phyloP scores from a whole-genome alignment of 371 early-diverging fungal genomes.

The Astathelohania contejeani region DNA sequence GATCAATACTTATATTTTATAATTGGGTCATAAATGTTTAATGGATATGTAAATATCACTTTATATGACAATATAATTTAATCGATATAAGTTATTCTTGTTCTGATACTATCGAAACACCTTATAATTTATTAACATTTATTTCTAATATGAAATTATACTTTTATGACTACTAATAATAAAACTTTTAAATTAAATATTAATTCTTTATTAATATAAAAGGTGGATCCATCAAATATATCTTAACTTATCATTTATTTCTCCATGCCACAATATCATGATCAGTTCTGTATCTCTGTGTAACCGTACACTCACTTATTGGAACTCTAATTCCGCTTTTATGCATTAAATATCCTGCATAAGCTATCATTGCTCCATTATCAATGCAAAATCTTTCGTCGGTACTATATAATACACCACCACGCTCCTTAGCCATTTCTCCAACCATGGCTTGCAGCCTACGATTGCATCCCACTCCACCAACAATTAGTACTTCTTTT shows the following conservation, averaged over 20 bases:
- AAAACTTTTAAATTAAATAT: too few species aligned
- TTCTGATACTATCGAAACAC: too few species aligned
- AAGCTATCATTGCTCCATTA: conserved; percentile 98
- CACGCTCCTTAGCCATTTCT: conserved; percentile 75
- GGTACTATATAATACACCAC: conserved; percentile 72
- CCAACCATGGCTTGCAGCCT: conserved; percentile 94
- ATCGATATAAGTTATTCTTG: too few species aligned
- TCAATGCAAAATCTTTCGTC: conserved; percentile 96
- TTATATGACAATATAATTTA: too few species aligned
- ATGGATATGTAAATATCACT: too few species aligned
- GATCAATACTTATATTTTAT: too few species aligned
- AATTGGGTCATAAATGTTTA: too few species aligned
- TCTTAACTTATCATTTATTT: background rate
- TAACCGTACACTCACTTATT: conserved; percentile 67
- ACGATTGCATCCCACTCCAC: conserved; percentile 82
- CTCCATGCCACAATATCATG: background rate
- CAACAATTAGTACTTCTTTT: conserved; percentile 81
- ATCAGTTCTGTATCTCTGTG: conserved; percentile 59
- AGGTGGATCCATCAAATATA: too few species aligned
- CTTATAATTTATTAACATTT: too few species aligned
- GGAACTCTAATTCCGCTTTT: conserved; percentile 54
- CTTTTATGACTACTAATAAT: too few species aligned
- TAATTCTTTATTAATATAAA: too few species aligned
- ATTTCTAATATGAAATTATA: too few species aligned
- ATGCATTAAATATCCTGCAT: conserved; percentile 61